Evolutionary conservation across 208 protist species (phyloP).

Genomic region (Trichomonas vaginalis): DNA sequence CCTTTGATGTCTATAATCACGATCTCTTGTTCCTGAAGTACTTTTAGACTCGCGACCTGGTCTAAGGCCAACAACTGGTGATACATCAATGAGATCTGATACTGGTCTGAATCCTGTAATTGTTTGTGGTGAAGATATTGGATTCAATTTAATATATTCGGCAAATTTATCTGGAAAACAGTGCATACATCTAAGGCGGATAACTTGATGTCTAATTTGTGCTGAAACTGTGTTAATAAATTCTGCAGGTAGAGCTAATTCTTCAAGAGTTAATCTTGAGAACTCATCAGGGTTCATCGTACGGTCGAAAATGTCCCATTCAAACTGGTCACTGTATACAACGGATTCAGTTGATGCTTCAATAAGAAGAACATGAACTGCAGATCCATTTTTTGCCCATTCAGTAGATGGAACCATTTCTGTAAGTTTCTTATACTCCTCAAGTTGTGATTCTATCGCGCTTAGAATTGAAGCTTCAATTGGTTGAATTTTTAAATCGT

Average conservation of each 20-base stretch:
- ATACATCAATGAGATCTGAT: neutral
- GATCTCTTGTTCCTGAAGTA: neutral
- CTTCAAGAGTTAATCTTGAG: neutral
- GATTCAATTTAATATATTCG: neutral
- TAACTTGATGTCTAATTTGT: neutral
- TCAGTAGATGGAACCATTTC: neutral
- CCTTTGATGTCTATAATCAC: neutral
- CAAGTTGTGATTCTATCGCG: neutral
- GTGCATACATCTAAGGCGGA: neutral
- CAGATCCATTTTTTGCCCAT: neutral
- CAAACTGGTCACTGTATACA: neutral
- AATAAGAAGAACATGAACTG: neutral
- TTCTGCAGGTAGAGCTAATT: neutral
- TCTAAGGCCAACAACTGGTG: neutral
- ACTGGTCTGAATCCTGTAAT: neutral
- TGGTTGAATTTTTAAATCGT: neutral
- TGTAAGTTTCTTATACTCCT: neutral
- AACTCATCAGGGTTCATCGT: neutral
- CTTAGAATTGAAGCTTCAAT: neutral
- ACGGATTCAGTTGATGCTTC: neutral
- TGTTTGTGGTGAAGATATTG: neutral
- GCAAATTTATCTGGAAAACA: neutral
- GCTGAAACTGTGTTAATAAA: neutral
- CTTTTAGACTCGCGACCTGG: neutral
- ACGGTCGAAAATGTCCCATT: conserved; percentile 8